Conservation (phyloP, 2,329 filamentous ascomycete species). For the Trematosphaeria pertusa region DNA sequence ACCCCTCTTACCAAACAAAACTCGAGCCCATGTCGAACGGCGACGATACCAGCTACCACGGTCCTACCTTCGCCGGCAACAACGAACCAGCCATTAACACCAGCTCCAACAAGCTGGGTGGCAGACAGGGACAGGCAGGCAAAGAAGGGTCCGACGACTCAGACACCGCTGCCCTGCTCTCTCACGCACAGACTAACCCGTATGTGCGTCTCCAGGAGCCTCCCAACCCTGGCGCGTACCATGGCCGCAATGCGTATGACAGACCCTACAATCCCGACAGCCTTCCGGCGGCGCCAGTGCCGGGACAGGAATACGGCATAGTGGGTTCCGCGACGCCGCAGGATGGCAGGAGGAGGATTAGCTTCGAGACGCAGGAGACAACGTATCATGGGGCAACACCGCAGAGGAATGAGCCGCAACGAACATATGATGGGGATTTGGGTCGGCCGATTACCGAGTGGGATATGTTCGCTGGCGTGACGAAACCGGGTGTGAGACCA, state of each 20-base stretch:
- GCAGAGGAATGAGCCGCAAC: slow-evolving; percentile 1
- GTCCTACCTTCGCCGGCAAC: slow-evolving; percentile 33
- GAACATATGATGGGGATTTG: slow-evolving; percentile 2
- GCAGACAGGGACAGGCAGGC: slow-evolving; percentile 1
- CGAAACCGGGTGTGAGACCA: slow-evolving; percentile 13
- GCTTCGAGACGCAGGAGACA: slow-evolving; percentile 31
- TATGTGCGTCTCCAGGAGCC: slow-evolving; percentile 22
- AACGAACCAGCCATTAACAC: slow-evolving; percentile 23
- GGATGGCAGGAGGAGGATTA: slow-evolving; percentile 9
- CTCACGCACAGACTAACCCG: slow-evolving; percentile 33
- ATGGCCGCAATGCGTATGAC: slow-evolving; percentile 13
- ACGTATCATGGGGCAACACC: slow-evolving; percentile 17
- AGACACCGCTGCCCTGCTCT: slow-evolving; percentile 31
- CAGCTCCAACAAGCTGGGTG: not conserved
- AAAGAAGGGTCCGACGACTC: slow-evolving; percentile 34
- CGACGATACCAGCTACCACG: slow-evolving; percentile 24
- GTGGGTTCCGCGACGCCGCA: slow-evolving; percentile 5
- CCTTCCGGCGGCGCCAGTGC: slow-evolving; percentile 29
- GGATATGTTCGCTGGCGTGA: slow-evolving; percentile 34
- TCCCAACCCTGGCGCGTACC: slow-evolving; percentile 16
- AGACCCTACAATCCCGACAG: slow-evolving; percentile 25
- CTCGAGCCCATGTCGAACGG: slow-evolving; percentile 23
- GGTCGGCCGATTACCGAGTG: slow-evolving; percentile 24
- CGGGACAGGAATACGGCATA: slow-evolving; percentile 35
- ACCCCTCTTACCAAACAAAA: slow-evolving; percentile 48